Evolutionary conservation across 1,284 basidiomycete species (phyloP).

Genomic region (Fomitopsis betulina): DNA sequence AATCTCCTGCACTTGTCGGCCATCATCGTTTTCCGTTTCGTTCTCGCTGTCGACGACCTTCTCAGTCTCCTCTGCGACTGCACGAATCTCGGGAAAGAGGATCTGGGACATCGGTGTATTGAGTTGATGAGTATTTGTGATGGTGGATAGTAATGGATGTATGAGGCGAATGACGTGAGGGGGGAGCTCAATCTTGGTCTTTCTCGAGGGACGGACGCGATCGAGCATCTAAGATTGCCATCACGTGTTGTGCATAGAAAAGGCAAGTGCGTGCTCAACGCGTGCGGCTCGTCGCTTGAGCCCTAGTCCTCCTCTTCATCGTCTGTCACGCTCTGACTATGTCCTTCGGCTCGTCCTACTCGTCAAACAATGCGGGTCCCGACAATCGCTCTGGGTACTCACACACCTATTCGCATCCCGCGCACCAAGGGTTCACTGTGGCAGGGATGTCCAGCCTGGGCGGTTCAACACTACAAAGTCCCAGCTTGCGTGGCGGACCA

Average conservation of each 20-base stretch:
- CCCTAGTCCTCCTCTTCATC: neutral
- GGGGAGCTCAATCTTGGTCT: neutral
- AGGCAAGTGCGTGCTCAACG: neutral
- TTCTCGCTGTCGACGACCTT: slow-evolving; percentile 23
- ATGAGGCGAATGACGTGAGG: neutral
- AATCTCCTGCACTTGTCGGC: slow-evolving; percentile 70
- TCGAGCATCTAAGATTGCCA: neutral
- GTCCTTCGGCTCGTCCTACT: slow-evolving; percentile 20
- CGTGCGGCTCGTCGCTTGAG: neutral
- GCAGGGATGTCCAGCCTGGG: slow-evolving; percentile 25
- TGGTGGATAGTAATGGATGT: neutral
- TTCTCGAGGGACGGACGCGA: slow-evolving; percentile 1
- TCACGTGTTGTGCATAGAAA: neutral
- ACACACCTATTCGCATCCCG: slow-evolving; percentile 25
- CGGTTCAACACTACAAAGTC: slow-evolving; percentile 15
- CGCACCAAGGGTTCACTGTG: slow-evolving; percentile 23
- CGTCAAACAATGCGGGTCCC: slow-evolving; percentile 11
- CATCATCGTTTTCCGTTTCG: slow-evolving; percentile 45
- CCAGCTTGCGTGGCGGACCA: slow-evolving; percentile 17
- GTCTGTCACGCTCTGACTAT: neutral
- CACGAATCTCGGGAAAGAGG: slow-evolving; percentile 46
- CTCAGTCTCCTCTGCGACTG: slow-evolving; percentile 37
- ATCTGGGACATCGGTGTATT: slow-evolving; percentile 10
- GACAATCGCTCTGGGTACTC: slow-evolving; percentile 18
- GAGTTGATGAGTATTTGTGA: neutral